Evolutionary conservation across 2,329 filamentous ascomycete species (phyloP).

Genomic region (Colletotrichum sp.): DNA sequence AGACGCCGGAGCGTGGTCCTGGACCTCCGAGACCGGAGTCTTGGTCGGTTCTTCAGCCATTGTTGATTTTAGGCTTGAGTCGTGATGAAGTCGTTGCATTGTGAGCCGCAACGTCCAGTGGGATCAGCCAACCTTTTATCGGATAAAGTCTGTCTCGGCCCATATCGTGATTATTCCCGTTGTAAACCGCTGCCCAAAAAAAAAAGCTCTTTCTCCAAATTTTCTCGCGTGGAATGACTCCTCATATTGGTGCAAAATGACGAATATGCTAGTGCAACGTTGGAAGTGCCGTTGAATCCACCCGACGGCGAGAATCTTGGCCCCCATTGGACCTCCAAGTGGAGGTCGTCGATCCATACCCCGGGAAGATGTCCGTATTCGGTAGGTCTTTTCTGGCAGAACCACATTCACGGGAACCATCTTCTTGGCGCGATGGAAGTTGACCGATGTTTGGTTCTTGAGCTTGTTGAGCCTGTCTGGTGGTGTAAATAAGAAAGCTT

Average conservation of each 20-base stretch:
- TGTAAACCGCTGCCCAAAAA: neutral
- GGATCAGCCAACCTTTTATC: neutral
- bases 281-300: neutral
- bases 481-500: neutral
- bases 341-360: neutral
- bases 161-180: neutral
- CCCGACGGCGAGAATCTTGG: neutral
- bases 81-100: neutral
- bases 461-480: too few species aligned
- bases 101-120: neutral
- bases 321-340: neutral
- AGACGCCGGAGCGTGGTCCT: neutral
- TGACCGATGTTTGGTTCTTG: neutral
- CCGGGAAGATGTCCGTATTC: neutral
- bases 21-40: neutral
- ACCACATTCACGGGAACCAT: neutral
- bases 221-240: neutral
- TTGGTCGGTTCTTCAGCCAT: slow-evolving; percentile 6
- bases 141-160: neutral
- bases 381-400: neutral
- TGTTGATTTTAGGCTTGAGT: neutral
- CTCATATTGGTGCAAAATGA: slow-evolving; percentile 11
- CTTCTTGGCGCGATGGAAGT: neutral
- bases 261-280: slow-evolving; percentile 9
- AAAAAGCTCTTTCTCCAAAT: neutral